Evolutionary conservation across 2,329 filamentous ascomycete species (phyloP).

Genomic region (Penicillium sp.): DNA sequence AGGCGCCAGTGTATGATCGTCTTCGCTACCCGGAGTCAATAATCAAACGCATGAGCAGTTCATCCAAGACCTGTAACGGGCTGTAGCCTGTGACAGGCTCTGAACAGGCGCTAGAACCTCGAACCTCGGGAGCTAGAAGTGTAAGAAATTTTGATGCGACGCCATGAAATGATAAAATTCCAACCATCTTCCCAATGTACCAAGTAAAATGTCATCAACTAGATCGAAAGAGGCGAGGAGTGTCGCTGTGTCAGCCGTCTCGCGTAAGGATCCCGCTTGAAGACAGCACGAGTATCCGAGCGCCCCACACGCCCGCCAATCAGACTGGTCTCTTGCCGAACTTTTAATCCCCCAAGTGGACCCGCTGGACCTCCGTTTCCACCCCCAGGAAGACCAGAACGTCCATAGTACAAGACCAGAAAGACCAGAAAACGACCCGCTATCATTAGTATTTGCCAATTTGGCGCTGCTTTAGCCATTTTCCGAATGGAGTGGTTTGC

Average conservation of each 20-base stretch:
- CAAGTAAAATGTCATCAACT: neutral
- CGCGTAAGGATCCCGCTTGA: constrained; percentile 42
- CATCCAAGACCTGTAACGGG: too few species aligned
- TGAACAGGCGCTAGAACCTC: constrained; percentile 1
- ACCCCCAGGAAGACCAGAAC: neutral
- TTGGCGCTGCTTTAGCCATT: neutral
- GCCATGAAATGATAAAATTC: neutral
- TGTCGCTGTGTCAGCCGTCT: constrained; percentile 16
- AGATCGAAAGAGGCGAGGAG: neutral
- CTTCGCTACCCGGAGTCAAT: neutral
- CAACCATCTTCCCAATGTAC: too few species aligned
- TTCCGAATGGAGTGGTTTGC: neutral
- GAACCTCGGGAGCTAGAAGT: constrained; percentile 1
- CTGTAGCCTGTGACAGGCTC: neutral
- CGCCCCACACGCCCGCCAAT: constrained; percentile 32
- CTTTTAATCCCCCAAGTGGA: constrained; percentile 1
- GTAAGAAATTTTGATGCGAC: neutral
- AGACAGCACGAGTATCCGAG: constrained; percentile 34
- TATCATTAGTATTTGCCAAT: too few species aligned
- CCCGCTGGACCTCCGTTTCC: neutral
- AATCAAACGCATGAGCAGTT: neutral
- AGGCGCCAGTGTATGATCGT: neutral
- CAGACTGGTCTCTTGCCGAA: constrained; percentile 37
- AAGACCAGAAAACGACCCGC: too few species aligned
- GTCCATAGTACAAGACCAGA: too few species aligned